These are phyloP conservation scores for Vanrija pseudolonga DNA, from an alignment of 1,284 basidiomycete genomes.

Conservation along the genomic window DNA sequence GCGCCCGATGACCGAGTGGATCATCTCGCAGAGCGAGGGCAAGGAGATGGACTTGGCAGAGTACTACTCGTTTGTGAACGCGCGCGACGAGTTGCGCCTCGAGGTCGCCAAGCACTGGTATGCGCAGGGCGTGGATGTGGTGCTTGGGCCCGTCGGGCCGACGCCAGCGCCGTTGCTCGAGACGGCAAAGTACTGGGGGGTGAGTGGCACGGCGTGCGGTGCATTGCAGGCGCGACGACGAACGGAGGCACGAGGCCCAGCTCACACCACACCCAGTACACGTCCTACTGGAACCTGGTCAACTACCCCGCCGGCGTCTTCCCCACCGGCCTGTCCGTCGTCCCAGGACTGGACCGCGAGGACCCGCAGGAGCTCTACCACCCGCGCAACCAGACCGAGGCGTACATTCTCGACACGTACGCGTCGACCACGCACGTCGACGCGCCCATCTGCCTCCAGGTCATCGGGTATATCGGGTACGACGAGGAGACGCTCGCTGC, in stretches of 20 bases:
- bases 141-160: slow-evolving; percentile 38
- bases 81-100: slow-evolving; percentile 33
- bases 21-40: slow-evolving; percentile 14
- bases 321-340: slow-evolving; percentile 61
- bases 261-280: slow-evolving; percentile 49
- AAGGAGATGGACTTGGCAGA: slow-evolving; percentile 25
- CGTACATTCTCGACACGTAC: slow-evolving; percentile 21
- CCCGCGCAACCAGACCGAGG: slow-evolving; percentile 49
- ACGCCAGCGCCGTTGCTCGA: slow-evolving; percentile 36
- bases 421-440: background rate
- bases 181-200: slow-evolving; percentile 37
- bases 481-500: background rate
- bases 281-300: slow-evolving; percentile 62
- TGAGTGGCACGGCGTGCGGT: background rate
- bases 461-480: background rate
- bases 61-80: slow-evolving; percentile 21
- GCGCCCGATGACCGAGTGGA: slow-evolving; percentile 38
- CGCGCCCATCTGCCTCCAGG: background rate
- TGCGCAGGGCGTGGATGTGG: slow-evolving; percentile 31
- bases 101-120: slow-evolving; percentile 29
- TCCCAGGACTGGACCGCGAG: slow-evolving; percentile 31
- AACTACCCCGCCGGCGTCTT: slow-evolving; percentile 64
- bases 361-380: slow-evolving; percentile 46
- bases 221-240: too few relatives aligned
- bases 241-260: too few relatives aligned